phyloP scores from a whole-genome alignment of 768 basidiomycete species.

The Amanita exitialis region DNA sequence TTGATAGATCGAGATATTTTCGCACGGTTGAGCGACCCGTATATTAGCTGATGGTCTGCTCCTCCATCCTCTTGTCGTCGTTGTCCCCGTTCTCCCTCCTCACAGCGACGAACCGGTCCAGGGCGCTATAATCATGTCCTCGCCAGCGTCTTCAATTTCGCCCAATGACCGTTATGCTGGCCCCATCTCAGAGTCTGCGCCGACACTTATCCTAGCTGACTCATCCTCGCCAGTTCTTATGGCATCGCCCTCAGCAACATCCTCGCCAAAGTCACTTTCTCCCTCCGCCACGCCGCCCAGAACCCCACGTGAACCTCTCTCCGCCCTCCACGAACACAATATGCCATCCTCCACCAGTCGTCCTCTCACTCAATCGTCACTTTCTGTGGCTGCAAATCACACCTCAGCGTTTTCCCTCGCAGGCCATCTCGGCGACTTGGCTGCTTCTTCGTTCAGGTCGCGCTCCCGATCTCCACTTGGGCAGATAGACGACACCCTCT shows the following conservation, averaged over 20 bases:
- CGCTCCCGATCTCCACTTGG: constrained; percentile 2
- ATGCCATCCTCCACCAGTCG: neutral
- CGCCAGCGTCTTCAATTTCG: neutral
- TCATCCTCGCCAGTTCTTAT: constrained; percentile 5
- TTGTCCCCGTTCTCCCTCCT: neutral
- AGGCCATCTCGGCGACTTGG: neutral
- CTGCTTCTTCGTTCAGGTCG: neutral
- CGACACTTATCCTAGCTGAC: constrained; percentile 11
- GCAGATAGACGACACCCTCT: constrained; percentile 5
- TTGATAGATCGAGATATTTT: constrained; percentile 2
- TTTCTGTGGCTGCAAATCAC: neutral
- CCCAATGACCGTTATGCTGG: neutral
- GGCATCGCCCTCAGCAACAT: constrained; percentile 6
- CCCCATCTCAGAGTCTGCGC: constrained; percentile 9
- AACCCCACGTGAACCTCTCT: neutral
- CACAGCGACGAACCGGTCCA: constrained; percentile 5
- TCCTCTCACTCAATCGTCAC: neutral
- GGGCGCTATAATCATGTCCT: neutral
- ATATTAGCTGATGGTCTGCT: neutral
- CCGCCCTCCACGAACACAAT: neutral
- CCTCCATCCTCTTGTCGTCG: constrained; percentile 1
- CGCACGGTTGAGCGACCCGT: neutral
- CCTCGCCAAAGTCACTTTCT: neutral
- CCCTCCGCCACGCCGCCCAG: neutral
- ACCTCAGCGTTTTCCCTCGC: neutral